Evolutionary conservation across 1,284 basidiomycete genomes (phyloP).

Genomic region (Kwoniella shivajii): DNA sequence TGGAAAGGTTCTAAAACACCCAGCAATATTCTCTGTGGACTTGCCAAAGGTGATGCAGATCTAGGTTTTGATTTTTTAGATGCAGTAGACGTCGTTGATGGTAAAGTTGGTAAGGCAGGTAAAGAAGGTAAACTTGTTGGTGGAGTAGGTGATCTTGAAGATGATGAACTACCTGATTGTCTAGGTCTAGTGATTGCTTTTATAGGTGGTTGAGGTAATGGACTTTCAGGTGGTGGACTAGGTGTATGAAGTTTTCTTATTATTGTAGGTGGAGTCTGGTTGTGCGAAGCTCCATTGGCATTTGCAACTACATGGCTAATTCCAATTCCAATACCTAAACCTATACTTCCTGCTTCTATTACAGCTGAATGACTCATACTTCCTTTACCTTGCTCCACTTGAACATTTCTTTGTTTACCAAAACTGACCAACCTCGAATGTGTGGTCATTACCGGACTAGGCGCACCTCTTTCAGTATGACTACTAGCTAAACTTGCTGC

Average conservation of each 20-base stretch:
- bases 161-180: slow-evolving; percentile 1
- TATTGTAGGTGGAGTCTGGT: neutral
- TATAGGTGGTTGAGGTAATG: slow-evolving; percentile 11
- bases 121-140: slow-evolving; percentile 41
- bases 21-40: slow-evolving; percentile 27
- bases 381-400: slow-evolving; percentile 58
- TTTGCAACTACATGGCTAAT: too few relatives aligned
- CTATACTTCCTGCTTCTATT: slow-evolving; percentile 43
- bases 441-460: slow-evolving; percentile 26
- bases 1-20: slow-evolving; percentile 42
- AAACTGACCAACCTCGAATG: slow-evolving; percentile 66
- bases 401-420: slow-evolving; percentile 68
- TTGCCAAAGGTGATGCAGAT: neutral
- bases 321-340: slow-evolving; percentile 7
- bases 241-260: neutral
- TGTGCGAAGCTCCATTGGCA: too few relatives aligned
- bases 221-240: slow-evolving; percentile 9
- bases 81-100: slow-evolving; percentile 22
- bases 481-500: slow-evolving; percentile 13
- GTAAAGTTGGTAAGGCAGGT: slow-evolving; percentile 37
- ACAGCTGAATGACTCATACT: slow-evolving; percentile 66
- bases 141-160: slow-evolving; percentile 52
- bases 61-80: neutral
- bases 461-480: slow-evolving; percentile 19
- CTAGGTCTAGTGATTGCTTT: slow-evolving; percentile 6